phyloP scores from a whole-genome alignment of 352 stramenopile genomes.

The Globisporangium camurandrum region DNA sequence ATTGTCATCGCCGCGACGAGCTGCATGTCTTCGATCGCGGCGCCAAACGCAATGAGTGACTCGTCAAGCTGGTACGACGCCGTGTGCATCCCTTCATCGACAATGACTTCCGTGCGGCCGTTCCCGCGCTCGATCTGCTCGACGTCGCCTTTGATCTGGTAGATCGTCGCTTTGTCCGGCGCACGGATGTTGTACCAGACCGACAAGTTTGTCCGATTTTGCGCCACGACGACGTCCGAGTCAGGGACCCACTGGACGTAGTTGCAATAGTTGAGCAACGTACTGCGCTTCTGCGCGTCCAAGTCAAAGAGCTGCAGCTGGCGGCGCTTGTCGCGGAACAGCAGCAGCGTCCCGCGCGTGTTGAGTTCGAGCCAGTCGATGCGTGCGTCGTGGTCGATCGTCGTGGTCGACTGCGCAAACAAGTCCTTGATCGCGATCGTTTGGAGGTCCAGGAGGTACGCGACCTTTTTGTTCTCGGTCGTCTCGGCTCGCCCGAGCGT shows the following conservation, averaged over 20 bases:
- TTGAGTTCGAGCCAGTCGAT: conserved; percentile 96
- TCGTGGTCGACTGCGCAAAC: conserved; percentile 67
- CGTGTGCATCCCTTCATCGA: conserved; percentile 93
- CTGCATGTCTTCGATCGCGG: conserved; percentile 89
- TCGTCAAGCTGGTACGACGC: conserved; percentile 91
- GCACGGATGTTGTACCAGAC: conserved; percentile 96
- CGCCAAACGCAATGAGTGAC: conserved; percentile 91
- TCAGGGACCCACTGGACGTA: conserved; percentile 96
- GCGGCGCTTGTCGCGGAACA: conserved; percentile 91
- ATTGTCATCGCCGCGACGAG: conserved; percentile 91
- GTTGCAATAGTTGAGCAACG: conserved; percentile 92
- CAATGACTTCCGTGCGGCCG: conserved; percentile 91
- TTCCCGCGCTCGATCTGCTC: conserved; percentile 92
- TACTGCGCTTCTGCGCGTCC: conserved; percentile 75
- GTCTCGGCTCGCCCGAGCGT: conserved; percentile 16
- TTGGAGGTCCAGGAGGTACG: conserved; percentile 90
- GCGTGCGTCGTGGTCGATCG: conserved; percentile 87
- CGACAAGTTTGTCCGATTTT: conserved; percentile 88
- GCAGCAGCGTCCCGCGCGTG: conserved; percentile 77
- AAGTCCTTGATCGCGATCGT: conserved; percentile 89
- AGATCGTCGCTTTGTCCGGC: conserved; percentile 91
- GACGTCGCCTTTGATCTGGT: conserved; percentile 93
- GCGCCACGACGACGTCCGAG: conserved; percentile 92
- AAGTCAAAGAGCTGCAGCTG: conserved; percentile 92
- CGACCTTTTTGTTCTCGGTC: conserved; percentile 90